A percentile compares a stretch with the other conserved stretches of the same genome.
Conservation (phyloP, 2,329 filamentous ascomycete species). For the Amesomyces nigricolor region DNA sequence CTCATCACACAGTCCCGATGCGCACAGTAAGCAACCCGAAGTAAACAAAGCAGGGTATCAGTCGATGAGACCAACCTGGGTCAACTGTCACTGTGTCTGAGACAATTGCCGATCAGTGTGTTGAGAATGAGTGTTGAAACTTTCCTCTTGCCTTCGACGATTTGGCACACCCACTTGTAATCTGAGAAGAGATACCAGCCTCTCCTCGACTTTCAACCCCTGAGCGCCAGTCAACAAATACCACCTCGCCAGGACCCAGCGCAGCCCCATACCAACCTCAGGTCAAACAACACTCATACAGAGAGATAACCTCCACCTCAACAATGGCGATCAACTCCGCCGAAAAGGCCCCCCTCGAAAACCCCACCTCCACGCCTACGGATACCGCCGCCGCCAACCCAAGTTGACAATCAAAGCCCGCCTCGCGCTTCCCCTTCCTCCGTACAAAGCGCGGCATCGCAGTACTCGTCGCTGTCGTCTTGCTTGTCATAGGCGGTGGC, state of each 20-base stretch:
- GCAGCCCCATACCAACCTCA: neutral
- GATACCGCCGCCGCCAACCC: neutral
- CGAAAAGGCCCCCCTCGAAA: neutral
- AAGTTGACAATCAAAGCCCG: conserved; percentile 29
- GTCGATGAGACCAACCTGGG: too few species aligned
- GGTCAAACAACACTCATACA: neutral
- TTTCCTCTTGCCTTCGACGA: too few species aligned
- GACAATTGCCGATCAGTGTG: too few species aligned
- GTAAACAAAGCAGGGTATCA: too few species aligned
- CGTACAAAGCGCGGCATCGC: conserved; percentile 29
- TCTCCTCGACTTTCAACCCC: too few species aligned
- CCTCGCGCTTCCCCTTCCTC: conserved; percentile 29
- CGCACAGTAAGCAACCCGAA: too few species aligned
- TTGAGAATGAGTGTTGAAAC: too few species aligned
- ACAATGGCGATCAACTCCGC: conserved; percentile 5
- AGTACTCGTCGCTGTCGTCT: conserved; percentile 24
- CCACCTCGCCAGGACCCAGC: neutral
- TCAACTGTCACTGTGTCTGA: too few species aligned
- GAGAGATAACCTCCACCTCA: neutral
- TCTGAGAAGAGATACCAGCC: too few species aligned
- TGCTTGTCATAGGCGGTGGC: conserved; percentile 34
- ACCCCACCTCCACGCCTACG: conserved; percentile 15
- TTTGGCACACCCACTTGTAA: too few species aligned
- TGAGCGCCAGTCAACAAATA: too few species aligned
- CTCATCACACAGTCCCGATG: too few species aligned